Percentiles rank a stretch among this genome's conserved stretches.
phyloP scores from a whole-genome alignment of 306 rosid genomes.

The Cucumis cinereus region DNA sequence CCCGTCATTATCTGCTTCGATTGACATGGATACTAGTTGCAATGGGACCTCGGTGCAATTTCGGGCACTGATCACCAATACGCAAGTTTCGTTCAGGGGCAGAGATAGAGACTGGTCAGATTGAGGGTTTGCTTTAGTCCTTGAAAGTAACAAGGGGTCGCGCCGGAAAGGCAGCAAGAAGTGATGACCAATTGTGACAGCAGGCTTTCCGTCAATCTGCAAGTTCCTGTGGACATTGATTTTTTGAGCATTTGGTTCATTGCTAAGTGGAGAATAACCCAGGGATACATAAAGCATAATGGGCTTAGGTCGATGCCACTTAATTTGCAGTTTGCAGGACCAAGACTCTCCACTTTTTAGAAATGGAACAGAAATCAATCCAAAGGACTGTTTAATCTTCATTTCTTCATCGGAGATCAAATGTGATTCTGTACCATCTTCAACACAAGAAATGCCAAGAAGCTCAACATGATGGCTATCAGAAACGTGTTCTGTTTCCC shows the following conservation, averaged over 20 bases:
- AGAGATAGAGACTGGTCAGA: constrained; percentile 41
- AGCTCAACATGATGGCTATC: constrained; percentile 85
- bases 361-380: constrained; percentile 73
- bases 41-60: constrained; percentile 64
- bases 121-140: constrained; percentile 41
- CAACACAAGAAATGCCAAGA: constrained; percentile 67
- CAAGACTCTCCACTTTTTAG: constrained; percentile 69
- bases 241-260: constrained; percentile 43
- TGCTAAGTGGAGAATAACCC: constrained; percentile 45
- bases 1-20: constrained; percentile 43
- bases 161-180: constrained; percentile 64
- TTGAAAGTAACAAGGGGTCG: constrained; percentile 67
- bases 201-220: constrained; percentile 80
- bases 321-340: constrained; percentile 87
- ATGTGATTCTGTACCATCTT: constrained; percentile 51
- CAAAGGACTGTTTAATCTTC: constrained; percentile 74
- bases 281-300: constrained; percentile 81
- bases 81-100: constrained; percentile 49
- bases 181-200: constrained; percentile 51
- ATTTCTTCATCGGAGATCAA: constrained; percentile 45
- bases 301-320: constrained; percentile 89
- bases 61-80: constrained; percentile 54
- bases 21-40: constrained; percentile 43
- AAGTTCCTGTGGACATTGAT: constrained; percentile 81
- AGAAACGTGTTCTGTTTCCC: constrained; percentile 48